These are phyloP conservation scores for Oryza meyeriana DNA, from an alignment of 176 grass and related monocot species.

Conservation along the genomic window DNA sequence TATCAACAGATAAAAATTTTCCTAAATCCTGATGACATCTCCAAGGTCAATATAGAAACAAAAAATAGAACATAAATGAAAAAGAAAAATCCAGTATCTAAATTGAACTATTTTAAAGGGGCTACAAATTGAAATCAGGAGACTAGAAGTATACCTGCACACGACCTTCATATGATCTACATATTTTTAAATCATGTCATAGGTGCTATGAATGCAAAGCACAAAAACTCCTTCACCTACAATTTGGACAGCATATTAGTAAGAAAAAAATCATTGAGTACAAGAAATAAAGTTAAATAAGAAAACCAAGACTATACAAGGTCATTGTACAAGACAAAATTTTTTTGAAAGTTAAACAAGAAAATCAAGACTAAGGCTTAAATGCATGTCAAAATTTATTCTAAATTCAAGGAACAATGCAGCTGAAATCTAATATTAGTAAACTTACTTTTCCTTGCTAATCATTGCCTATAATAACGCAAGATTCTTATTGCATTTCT, in stretches of 20 bases:
- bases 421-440: too few species aligned
- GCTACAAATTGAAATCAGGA: neutral
- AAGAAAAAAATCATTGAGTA: conserved; percentile 2
- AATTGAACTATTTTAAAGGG: neutral
- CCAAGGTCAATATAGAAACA: neutral
- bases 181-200: conserved; percentile 98
- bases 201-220: conserved; percentile 97
- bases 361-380: too few species aligned
- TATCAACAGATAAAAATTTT: neutral
- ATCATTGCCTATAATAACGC: too few species aligned
- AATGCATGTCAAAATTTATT: too few species aligned
- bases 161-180: conserved; percentile 91
- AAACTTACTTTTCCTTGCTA: too few species aligned
- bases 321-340: neutral
- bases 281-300: conserved; percentile 15
- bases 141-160: conserved; percentile 57
- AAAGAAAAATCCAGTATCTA: neutral
- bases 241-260: too few species aligned
- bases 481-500: too few species aligned
- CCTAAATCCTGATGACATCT: neutral
- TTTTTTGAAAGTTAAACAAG: too few species aligned
- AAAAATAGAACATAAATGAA: neutral
- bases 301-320: neutral
- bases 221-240: conserved; percentile 91
- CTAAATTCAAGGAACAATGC: too few species aligned